Conservation (phyloP, 257 asterid genomes). For the Solanum neorickii region DNA sequence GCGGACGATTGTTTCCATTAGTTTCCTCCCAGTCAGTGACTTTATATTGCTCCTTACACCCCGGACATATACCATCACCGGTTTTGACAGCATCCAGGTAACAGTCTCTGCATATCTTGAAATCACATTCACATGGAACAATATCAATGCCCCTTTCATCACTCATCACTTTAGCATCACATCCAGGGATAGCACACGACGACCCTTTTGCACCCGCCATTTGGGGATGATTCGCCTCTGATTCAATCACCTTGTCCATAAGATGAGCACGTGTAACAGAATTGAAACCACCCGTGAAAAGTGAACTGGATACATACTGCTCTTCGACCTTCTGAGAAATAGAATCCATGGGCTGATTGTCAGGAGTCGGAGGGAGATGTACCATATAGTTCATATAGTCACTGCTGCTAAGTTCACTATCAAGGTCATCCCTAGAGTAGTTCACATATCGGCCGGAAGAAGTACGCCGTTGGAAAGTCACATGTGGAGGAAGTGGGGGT, state of each 20-base stretch:
- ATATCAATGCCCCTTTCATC: slow-evolving; percentile 57
- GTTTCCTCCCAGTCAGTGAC: slow-evolving; percentile 41
- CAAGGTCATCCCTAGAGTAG: slow-evolving; percentile 50
- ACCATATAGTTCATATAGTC: slow-evolving; percentile 49
- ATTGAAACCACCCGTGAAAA: slow-evolving; percentile 67
- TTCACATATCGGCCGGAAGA: slow-evolving; percentile 49
- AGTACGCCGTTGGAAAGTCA: slow-evolving; percentile 39
- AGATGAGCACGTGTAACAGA: slow-evolving; percentile 44
- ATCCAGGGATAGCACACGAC: slow-evolving; percentile 46
- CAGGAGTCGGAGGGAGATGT: slow-evolving; percentile 60
- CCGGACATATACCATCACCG: slow-evolving; percentile 61
- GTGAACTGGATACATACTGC: slow-evolving; percentile 52
- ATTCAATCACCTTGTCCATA: slow-evolving; percentile 55
- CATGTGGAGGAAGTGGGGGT: slow-evolving; percentile 46
- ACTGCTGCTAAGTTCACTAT: slow-evolving; percentile 45
- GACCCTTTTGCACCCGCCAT: slow-evolving; percentile 68
- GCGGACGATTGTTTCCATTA: slow-evolving; percentile 25
- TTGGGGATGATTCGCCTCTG: slow-evolving; percentile 50
- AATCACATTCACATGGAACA: slow-evolving; percentile 67
- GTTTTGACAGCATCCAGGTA: slow-evolving; percentile 49
- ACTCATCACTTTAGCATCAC: slow-evolving; percentile 62
- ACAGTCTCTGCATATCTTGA: slow-evolving; percentile 70
- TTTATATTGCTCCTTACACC: slow-evolving; percentile 66
- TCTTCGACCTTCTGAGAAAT: slow-evolving; percentile 53
- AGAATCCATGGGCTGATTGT: slow-evolving; percentile 45